phyloP scores from a whole-genome alignment of 352 stramenopile genomes.

The Thalassiosira mediterranea region DNA sequence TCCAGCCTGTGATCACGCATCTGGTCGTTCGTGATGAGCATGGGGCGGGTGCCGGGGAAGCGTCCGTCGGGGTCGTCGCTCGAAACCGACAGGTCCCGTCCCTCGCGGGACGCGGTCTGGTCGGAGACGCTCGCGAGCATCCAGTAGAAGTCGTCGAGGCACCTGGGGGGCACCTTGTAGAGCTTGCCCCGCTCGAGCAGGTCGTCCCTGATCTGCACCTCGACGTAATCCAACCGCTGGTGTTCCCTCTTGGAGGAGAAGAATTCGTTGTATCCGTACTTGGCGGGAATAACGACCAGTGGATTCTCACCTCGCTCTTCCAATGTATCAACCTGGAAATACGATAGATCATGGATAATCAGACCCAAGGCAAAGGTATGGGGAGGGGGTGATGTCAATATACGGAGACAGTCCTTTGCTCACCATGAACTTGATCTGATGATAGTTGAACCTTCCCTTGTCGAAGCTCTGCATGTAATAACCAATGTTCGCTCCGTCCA shows the following conservation, averaged over 20 bases:
- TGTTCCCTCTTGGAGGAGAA: slow-evolving; percentile 39
- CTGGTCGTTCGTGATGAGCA: slow-evolving; percentile 91
- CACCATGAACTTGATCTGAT: slow-evolving; percentile 89
- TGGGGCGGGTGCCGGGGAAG: slow-evolving; percentile 63
- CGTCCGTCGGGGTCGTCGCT: slow-evolving; percentile 47
- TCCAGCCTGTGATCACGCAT: slow-evolving; percentile 95
- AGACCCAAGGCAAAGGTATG: slow-evolving; percentile 90
- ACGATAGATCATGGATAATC: slow-evolving; percentile 90
- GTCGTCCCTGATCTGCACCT: slow-evolving; percentile 42
- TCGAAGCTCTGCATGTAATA: no score
- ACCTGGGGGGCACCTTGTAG: slow-evolving; percentile 90
- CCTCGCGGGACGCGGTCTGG: slow-evolving; percentile 51
- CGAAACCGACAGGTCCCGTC: slow-evolving; percentile 45
- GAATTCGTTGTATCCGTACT: slow-evolving; percentile 65
- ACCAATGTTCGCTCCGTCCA: slow-evolving; percentile 93
- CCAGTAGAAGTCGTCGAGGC: slow-evolving; percentile 95
- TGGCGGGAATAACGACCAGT: slow-evolving; percentile 91
- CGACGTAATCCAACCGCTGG: slow-evolving; percentile 47
- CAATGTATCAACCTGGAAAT: slow-evolving; percentile 88
- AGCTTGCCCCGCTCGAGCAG: slow-evolving; percentile 85
- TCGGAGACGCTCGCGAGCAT: slow-evolving; percentile 89
- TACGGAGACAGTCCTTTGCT: no score
- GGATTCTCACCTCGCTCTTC: slow-evolving; percentile 85
- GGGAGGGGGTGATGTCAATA: no score
- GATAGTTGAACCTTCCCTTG: slow-evolving; percentile 89